Evolutionary conservation across 2,329 filamentous ascomycete species (phyloP), one percentile per base, ranked within the genome.

Genomic region (Cladosporium sp.): DNA sequence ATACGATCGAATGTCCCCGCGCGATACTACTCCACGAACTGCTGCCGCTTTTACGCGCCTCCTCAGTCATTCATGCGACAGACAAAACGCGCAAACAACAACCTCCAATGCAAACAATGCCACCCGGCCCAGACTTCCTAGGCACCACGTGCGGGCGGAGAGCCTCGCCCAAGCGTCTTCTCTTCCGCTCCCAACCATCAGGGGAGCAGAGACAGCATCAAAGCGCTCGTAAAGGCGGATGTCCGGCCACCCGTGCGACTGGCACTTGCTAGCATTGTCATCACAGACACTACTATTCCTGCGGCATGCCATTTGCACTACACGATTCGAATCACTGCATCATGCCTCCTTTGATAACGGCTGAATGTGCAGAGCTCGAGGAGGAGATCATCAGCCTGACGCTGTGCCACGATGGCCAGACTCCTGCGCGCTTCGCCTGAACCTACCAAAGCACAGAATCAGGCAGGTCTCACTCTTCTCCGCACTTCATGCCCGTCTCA

Each of bases 121-220:
- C 39, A 46, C 13, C 39, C 28, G 28, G 58, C 46, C 58, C 58
- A 61, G 58, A 51, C 58, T 61, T 51, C 58, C 57, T 61, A 43
- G 58, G 58, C 58, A 30, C 57, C 39, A 18, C 57, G 26, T 48
- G 57, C 3, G 34, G 10, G 26, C 36, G 57, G 57, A 30, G 46
- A 59, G 57, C 46, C 39, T 59, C 36, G 57, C 58, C 58, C 58
- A 51, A 61, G 28, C 43, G 46, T 53, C 58, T 26, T 26, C 6
- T 61, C 28, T 34, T n/a, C 58, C 58, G 46, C 4, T 61, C 58
- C 32, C 58, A 49, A 51, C 39, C 18, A 10, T 48, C 58, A 61
- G 58, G 58, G n/a, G 58, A 34, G n/a, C n/a, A 51, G 30, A 61
- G 56, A 58, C 36, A 61, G 28, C 58, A 61, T 61, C 58, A 28